A percentile compares a stretch with the other conserved stretches of the same genome.
phyloP scores from a whole-genome alignment of 257 asterid species.

The Oldenlandia corymbosa region DNA sequence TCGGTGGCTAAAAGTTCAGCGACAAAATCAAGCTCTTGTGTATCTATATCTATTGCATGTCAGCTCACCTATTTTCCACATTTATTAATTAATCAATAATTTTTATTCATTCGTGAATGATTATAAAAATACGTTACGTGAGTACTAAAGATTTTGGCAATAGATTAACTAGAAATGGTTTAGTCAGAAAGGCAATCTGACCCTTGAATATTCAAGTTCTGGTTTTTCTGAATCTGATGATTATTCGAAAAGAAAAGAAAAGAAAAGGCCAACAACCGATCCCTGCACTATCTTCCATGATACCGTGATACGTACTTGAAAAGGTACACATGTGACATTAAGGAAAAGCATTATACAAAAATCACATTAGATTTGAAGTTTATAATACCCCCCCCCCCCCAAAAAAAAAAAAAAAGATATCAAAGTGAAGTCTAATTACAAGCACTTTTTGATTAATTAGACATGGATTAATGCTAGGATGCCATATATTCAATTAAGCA shows the following conservation, averaged over 20 bases:
- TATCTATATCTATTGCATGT: neutral
- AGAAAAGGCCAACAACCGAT: neutral
- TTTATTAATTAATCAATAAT: too few species aligned
- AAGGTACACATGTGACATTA: constrained; percentile 35
- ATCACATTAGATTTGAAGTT: constrained; percentile 20
- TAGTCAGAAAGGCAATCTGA: too few species aligned
- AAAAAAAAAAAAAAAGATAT: too few species aligned
- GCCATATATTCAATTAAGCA: constrained; percentile 35
- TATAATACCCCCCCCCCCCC: too few species aligned
- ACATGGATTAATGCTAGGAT: constrained; percentile 16
- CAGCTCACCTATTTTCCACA: neutral
- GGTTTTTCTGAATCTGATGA: neutral
- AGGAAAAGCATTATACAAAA: constrained; percentile 8
- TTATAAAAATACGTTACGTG: too few species aligned
- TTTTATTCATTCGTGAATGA: too few species aligned
- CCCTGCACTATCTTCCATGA: constrained; percentile 14
- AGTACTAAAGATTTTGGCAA: too few species aligned
- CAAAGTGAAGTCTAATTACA: constrained; percentile 30
- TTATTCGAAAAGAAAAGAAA: neutral
- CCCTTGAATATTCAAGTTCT: too few species aligned
- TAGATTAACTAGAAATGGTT: too few species aligned
- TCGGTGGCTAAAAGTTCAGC: neutral
- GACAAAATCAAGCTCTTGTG: neutral
- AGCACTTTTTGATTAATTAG: constrained; percentile 30
- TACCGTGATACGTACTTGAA: constrained; percentile 16